Evolutionary conservation across 2,329 filamentous ascomycete genomes (phyloP), one percentile per base, ranked within the genome.

Genomic region (Stagonosporopsis vannaccii): DNA sequence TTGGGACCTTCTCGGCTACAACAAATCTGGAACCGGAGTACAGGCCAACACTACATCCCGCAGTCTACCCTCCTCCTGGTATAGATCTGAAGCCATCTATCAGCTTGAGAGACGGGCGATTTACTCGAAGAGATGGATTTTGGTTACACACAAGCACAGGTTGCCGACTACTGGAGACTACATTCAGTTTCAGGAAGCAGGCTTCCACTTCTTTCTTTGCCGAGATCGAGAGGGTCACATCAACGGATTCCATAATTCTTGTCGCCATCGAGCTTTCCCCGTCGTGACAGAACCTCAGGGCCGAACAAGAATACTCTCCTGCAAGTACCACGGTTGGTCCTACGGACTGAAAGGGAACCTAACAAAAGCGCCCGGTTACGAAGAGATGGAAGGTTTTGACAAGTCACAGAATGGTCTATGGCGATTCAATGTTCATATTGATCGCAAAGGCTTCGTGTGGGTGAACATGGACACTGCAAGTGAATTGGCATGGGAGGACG

Each of bases 71-170:
- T 32, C 47, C 1, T 50, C 47, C 5, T 50, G 47, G 47, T 50
- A 50, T 19, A 41, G 47, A 19, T 50, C 47, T 25, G 23, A 32
- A 9, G 36, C 47, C 17, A 12, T 50, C 19, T 81, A 79, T 56
- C 72, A 80, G 60, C 72, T 81, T 12, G 79, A 81, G 57, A 69
- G 79, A 5, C 74, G 79, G 4, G 78, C 79, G 26, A 78, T 81
- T 35, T 81, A 80, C 61, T 77, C 73, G 2, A 68, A 67, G 35
- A 65, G 66, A 42, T 76, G 74, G 74, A 62, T 73, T n/a, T 66
- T 75, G 51, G 68, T 75, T 35, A 73, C 73, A 33, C 73, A 75
- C 49, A 66, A 59, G 39, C 60, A 54, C 11, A 68, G 74, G 4
- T 51, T 68, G 7, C 56, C 56, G 25, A 56, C 62, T 22, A 32